Evolutionary conservation across 176 grass and related monocot species (phyloP), one percentile per base, ranked within the genome.

Genomic region (Bothriochloa decipiens): DNA sequence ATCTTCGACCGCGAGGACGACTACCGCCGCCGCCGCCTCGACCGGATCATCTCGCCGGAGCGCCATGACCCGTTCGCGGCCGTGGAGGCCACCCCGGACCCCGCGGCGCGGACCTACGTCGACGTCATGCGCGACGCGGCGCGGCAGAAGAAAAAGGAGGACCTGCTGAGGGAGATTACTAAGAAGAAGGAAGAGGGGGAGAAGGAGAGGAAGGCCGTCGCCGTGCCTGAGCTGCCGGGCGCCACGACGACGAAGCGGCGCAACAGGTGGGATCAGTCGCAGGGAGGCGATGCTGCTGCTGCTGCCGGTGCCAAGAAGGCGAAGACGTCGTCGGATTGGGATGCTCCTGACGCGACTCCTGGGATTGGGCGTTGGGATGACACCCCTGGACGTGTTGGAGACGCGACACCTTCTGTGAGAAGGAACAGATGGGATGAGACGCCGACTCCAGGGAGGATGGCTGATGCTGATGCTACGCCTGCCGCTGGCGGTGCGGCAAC

Each of bases 391-490:
- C 90, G 88, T 61, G 88, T 89, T 50, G 93, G 94, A 33, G 96
- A 94, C 72, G 91, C 93, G 0, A 99, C 91, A 0, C 93, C 93
- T 0, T 99, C 91, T 0, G 60, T 94, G 27, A 82, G 96, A 26
- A 91, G 96, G 60, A 96, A 99, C 82, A 83, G 96, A 32, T 99
- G 96, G 96, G 96, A 99, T 86, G 96, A 99, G 82, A 99, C 96
- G 1, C 96, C 96, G 7, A 96, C 93, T 35, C 91, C 91, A 16
- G 96, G 96, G 26, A 89, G 96, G 80, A 81, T 96, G 81, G 91
- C 84, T 27, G 96, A 99, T 87, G 88, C 93, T 0, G 96, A 96
- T 76, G 96, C 93, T 14, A 98, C 96, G 4, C 96, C 96, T 15
- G 82, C 87, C 27, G 90, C 89, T 69, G 91, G 93, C 27, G 92